These are phyloP conservation scores for Monosporascus sp. DNA, from an alignment of 2,329 filamentous ascomycete species.

Conservation along the genomic window DNA sequence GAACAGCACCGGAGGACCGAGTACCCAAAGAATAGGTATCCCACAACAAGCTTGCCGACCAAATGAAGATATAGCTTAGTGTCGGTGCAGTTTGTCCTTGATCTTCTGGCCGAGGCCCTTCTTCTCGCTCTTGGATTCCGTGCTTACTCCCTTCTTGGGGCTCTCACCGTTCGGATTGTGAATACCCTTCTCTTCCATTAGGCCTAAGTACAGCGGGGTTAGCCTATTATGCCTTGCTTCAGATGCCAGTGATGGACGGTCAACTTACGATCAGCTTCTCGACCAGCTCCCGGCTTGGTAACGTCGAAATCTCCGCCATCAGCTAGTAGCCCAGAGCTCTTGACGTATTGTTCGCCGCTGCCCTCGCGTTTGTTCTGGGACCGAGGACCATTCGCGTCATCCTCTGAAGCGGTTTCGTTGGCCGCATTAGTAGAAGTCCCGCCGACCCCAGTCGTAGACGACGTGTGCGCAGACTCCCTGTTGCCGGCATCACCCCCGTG, in stretches of 20 bases:
- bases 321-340: constrained; percentile 51
- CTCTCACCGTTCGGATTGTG: constrained; percentile 19
- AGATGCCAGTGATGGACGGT: too few relatives aligned
- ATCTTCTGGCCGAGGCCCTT: constrained; percentile 57
- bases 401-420: constrained; percentile 5
- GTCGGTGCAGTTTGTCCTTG: constrained; percentile 62
- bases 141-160: constrained; percentile 15
- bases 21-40: neutral
- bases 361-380: constrained; percentile 35
- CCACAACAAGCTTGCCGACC: neutral
- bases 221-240: too few relatives aligned
- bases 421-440: constrained; percentile 26
- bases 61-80: constrained; percentile 19
- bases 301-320: constrained; percentile 67
- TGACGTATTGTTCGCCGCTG: constrained; percentile 53
- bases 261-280: constrained; percentile 59
- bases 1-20: too few relatives aligned
- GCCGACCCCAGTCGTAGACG: neutral
- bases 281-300: constrained; percentile 56
- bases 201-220: constrained; percentile 32
- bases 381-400: constrained; percentile 17
- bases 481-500: constrained; percentile 25
- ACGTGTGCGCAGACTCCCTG: neutral
- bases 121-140: constrained; percentile 33
- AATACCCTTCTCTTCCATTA: constrained; percentile 49